Base-by-base conservation (phyloP, 164 flowering plant genomes). In the Chloranthus sessilifolius region DNA sequence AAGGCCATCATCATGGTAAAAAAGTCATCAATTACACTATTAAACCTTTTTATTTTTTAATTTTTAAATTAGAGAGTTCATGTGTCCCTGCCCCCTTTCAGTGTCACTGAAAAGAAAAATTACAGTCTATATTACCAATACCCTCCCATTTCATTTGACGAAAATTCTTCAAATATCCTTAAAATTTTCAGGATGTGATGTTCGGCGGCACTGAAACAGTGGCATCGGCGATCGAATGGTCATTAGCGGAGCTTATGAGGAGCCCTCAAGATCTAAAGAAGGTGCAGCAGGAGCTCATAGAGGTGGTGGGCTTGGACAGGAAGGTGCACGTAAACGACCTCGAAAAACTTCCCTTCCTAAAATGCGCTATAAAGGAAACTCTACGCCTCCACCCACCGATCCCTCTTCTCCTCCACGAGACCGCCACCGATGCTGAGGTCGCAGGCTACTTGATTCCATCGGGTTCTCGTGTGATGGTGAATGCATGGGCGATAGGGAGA, bases 161-260 rank as follows among this genome's bases (percentile, higher is more conserved):
- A n/a, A n/a, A n/a, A n/a, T n/a, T n/a, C n/a, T n/a, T n/a, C n/a
- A n/a, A n/a, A n/a, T n/a, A n/a, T n/a, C n/a, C n/a, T n/a, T n/a
- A 6, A 12, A 1, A 5, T 20, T 17, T 24, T 20, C 63, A 87
- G 95, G 95, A 87, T 31, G 94, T 88, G 9, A 88, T 88, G 96
- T 88, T 88, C 53, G 96, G 94, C 14, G 96, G 96, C 5, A 84
- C 90, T 0, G 94, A 88, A 39, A 84, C 96, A 12, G 90, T 88
- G 31, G 96, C 96, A 2, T 88, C 96, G 2, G 88, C 86, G 1
- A 81, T 88, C 16, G 96, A 84, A 44, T 88, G 96, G 96, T 82
- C 81, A 36, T 71, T 88, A 81, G 47, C 96, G 30, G 96, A 88
- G 75, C 59, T 84, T 23, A 66, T 88, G 79, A 69, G 45, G 19